Base-by-base conservation (phyloP, 495 filamentous ascomycete genomes). In the Hypoxylon rickii region DNA sequence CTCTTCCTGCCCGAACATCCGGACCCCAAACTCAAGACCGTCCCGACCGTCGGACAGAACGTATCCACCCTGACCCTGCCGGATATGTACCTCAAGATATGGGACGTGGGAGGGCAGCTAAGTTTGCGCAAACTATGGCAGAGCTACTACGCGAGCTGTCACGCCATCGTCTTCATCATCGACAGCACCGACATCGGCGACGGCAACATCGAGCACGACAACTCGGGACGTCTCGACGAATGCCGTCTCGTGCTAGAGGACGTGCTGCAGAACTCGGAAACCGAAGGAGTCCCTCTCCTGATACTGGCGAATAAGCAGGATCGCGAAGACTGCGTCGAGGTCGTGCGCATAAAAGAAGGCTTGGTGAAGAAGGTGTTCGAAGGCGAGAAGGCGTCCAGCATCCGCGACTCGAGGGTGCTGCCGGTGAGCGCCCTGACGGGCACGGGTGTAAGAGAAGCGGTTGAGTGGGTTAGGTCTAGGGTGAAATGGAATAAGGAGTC, bases 221-320 rank as follows among this genome's bases (percentile, higher is more conserved):
- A 72, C 79, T 48, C 76, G 74, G 63, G 90, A 0, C 77, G 94
- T 32, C 74, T 98, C 12, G 89, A 89, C 21, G 92, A 96, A 73
- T 96, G 91, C 67, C 80, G 86, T n/a, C 77, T 90, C 50, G 92
- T 97, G 40, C 77, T 97, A 7, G 92, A 96, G 70, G 82, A 86
- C 63, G 92, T 97, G 32, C 77, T 98, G 62, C 85, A 90, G 72
- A 82, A 89, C 72, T 79, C 85, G 22, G 90, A 94, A 63, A 89
- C 93, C 11, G 88, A 88, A 43, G 92, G 92, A 3, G 90, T 98
- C 47, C 94, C 94, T 19, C 79, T 98, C 58, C 75, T 98, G 32
- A 90, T 98, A 38, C 72, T 98, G 55, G 94, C 94, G 33, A 98
- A 98, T 68, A 98, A 98, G 70, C 94, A 98, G 72, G 94, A 98